Evolutionary conservation across 2,329 filamentous ascomycete genomes (phyloP).

Genomic region (Penicillium sp.): DNA sequence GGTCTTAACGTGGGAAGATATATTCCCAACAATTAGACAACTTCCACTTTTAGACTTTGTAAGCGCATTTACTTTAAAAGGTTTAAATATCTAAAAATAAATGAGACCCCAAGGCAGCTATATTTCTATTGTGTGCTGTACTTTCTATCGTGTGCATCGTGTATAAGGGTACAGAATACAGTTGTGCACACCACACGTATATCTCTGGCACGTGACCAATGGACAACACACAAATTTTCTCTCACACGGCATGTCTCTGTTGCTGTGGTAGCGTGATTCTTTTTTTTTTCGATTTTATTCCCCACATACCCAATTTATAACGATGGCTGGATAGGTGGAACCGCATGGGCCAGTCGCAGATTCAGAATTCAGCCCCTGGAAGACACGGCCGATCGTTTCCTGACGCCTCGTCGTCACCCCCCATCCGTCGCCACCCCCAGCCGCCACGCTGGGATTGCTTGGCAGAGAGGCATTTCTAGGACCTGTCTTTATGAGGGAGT

Average conservation of each 20-base stretch:
- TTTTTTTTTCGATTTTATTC: neutral
- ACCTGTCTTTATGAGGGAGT: neutral
- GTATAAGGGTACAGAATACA: neutral
- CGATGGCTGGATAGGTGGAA: constrained; percentile 2
- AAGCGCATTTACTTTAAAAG: neutral
- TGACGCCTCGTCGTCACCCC: constrained; percentile 18
- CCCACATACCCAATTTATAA: constrained; percentile 12
- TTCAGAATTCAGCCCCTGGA: constrained; percentile 14
- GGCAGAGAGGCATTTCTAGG: neutral
- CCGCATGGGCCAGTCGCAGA: constrained; percentile 3
- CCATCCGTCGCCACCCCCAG: constrained; percentile 13
- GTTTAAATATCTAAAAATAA: neutral
- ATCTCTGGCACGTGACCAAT: neutral
- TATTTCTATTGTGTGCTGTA: neutral
- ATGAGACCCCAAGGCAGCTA: neutral
- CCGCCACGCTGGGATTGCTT: constrained; percentile 6
- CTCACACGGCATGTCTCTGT: neutral
- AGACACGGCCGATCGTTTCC: constrained; percentile 16
- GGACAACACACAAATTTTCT: neutral
- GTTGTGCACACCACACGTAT: neutral
- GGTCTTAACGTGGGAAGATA: neutral
- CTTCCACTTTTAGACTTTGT: neutral
- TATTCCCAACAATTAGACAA: neutral
- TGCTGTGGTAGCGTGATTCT: neutral
- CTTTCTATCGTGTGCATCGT: neutral